Evolutionary conservation across 768 basidiomycete species (phyloP).

Genomic region (Sporobolomyces roseus): DNA sequence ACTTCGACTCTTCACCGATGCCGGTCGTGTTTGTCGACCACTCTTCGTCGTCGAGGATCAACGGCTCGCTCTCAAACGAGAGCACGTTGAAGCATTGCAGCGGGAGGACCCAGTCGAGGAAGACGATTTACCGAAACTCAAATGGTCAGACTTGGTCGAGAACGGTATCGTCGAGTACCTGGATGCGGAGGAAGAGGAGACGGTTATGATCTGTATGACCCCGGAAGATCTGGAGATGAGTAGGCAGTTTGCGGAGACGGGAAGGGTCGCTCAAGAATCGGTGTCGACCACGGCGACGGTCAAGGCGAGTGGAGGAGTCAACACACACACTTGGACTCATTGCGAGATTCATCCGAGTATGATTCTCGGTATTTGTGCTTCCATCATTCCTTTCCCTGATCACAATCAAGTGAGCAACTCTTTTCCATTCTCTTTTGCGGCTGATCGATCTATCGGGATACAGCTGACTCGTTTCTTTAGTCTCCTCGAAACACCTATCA

Average conservation of each 20-base stretch:
- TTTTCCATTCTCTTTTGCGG: not conserved
- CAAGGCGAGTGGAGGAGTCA: slow-evolving; percentile 64
- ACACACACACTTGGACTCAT: slow-evolving; percentile 91
- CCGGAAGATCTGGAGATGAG: slow-evolving; percentile 90
- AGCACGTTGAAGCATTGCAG: slow-evolving; percentile 70
- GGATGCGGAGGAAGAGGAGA: slow-evolving; percentile 99
- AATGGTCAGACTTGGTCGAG: slow-evolving; percentile 80
- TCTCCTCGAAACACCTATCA: slow-evolving; percentile 99
- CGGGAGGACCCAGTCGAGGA: slow-evolving; percentile 59
- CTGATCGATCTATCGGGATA: not conserved
- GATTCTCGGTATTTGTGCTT: slow-evolving; percentile 97
- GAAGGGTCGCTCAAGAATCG: slow-evolving; percentile 52
- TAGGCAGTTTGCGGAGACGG: slow-evolving; percentile 58
- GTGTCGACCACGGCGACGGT: slow-evolving; percentile 83
- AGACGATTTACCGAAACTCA: slow-evolving; percentile 52
- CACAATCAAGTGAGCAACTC: slow-evolving; percentile 90
- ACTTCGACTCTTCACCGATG: slow-evolving; percentile 88
- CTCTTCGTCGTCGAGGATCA: slow-evolving; percentile 88
- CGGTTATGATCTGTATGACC: slow-evolving; percentile 99
- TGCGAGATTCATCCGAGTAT: slow-evolving; percentile 99
- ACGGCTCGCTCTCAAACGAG: slow-evolving; percentile 68
- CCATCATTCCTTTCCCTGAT: slow-evolving; percentile 99
- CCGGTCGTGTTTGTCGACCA: slow-evolving; percentile 93
- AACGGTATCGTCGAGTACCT: slow-evolving; percentile 86
- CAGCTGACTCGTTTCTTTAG: slow-evolving; percentile 51